Percentiles rank a stretch among this genome's conserved stretches.
phyloP scores from a whole-genome alignment of 2,329 filamentous ascomycete species.

The Epicoccum sorghinum region DNA sequence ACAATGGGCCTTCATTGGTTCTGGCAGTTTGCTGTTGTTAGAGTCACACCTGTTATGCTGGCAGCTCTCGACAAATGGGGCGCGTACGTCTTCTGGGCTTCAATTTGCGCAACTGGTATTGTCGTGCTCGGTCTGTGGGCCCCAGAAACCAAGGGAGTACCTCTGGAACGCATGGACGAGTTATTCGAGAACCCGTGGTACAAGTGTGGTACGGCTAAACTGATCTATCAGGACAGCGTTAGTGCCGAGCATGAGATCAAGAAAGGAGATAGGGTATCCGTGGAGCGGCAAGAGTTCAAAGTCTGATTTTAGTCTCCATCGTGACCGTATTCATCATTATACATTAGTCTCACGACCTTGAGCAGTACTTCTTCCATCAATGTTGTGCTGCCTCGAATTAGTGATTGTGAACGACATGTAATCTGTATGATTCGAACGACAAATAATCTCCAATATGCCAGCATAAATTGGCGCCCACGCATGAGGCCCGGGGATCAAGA shows the following conservation, averaged over 20 bases:
- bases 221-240: not conserved
- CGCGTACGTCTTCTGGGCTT: not conserved
- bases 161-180: not conserved
- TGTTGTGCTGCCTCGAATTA: too few relatives aligned
- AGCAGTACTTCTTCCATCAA: too few relatives aligned
- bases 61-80: not conserved
- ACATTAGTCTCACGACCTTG: too few relatives aligned
- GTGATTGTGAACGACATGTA: too few relatives aligned
- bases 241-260: not conserved
- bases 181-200: not conserved
- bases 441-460: too few relatives aligned
- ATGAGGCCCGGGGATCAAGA: too few relatives aligned
- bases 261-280: not conserved
- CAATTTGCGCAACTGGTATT: not conserved
- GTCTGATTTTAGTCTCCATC: not conserved
- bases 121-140: not conserved
- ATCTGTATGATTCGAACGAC: too few relatives aligned
- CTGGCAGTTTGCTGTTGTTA: not conserved
- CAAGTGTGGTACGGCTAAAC: not conserved
- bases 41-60: conserved; percentile 1
- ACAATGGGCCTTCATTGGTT: conserved; percentile 1
- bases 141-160: not conserved
- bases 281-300: not conserved
- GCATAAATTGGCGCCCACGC: too few relatives aligned
- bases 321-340: too few relatives aligned